Evolutionary conservation across 2,329 filamentous ascomycete species (phyloP), one percentile per base, ranked within the genome.

Genomic region (Colletotrichum liaoningense): DNA sequence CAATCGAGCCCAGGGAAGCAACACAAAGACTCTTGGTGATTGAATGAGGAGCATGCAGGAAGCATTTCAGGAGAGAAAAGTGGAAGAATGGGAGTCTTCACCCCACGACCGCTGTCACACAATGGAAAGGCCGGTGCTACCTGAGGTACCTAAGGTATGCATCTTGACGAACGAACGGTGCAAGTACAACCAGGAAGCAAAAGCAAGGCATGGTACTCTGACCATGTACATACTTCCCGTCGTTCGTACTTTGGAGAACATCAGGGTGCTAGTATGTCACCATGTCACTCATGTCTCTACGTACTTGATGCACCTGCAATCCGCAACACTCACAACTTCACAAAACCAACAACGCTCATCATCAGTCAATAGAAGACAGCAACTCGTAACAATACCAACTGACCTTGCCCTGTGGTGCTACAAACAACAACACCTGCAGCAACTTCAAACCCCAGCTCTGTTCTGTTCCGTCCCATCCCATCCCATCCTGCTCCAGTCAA

Each of bases 391-490:
- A 35, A 35, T 12, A 12, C 11, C 33, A 35, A 35, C 33, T 35
- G 9, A 35, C 11, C 33, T 35, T 35, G 33, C 11, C 33, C 11
- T 35, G 11, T 4, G 33, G 11, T 35, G 11, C 33, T 12, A n/a
- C 3, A 19, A 22, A n/a, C 42, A 11, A 9, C 19, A 49, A 22
- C 42, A 22, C 42, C 42, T n/a, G n/a, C 62, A 55, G 14, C 42
- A 24, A n/a, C 62, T 35, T 9, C 35, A 24, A 64, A 55, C 67
- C 62, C 22, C 28, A 54, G 38, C 55, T 55, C 54, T 57, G 38
- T 42, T 52, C 33, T 35, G 26, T 66, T 54, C 24, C 52, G 26
- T 66, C 62, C 63, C 67, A 38, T 70, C 62, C 35, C 60, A 63
- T 55, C 62, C 35, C 60, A 63, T 55, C 57, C 55, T 30, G 16